Conservation (phyloP, 345 rosid species). For the Ceriops tagal region DNA sequence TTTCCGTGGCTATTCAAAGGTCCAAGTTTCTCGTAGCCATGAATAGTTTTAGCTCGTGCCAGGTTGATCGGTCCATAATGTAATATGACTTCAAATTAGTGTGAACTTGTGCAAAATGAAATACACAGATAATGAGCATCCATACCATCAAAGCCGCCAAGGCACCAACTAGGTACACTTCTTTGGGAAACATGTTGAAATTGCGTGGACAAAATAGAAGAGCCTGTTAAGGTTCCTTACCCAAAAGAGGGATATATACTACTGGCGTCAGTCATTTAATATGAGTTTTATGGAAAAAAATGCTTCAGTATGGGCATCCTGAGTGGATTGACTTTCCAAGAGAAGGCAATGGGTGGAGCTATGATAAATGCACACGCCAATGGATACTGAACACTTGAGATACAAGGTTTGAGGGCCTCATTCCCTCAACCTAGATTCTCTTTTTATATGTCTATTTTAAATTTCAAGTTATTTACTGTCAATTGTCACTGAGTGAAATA, state of each 20-base stretch:
- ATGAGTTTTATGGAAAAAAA: slow-evolving; percentile 9
- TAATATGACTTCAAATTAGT: too few species aligned
- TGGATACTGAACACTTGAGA: slow-evolving; percentile 63
- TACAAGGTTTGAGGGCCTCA: slow-evolving; percentile 49
- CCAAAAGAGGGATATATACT: neutral
- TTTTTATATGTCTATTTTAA: neutral
- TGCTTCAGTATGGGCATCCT: slow-evolving; percentile 73
- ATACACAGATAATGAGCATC: too few species aligned
- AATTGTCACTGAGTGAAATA: neutral
- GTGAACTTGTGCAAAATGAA: too few species aligned
- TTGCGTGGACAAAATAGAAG: too few species aligned
- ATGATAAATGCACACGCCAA: slow-evolving; percentile 71
- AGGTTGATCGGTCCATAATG: neutral
- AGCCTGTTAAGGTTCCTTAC: neutral
- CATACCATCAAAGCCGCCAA: too few species aligned
- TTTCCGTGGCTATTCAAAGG: neutral
- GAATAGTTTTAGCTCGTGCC: neutral
- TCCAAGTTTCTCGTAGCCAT: slow-evolving; percentile 1
- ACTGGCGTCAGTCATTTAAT: neutral
- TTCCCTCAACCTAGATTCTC: slow-evolving; percentile 12
- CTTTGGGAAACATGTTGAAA: too few species aligned
- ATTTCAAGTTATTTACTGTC: neutral
- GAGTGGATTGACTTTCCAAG: slow-evolving; percentile 89
- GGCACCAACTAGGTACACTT: too few species aligned
- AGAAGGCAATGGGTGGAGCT: slow-evolving; percentile 85